Evolutionary conservation across 352 stramenopile species (phyloP).

Genomic region (Phytophthora pini): DNA sequence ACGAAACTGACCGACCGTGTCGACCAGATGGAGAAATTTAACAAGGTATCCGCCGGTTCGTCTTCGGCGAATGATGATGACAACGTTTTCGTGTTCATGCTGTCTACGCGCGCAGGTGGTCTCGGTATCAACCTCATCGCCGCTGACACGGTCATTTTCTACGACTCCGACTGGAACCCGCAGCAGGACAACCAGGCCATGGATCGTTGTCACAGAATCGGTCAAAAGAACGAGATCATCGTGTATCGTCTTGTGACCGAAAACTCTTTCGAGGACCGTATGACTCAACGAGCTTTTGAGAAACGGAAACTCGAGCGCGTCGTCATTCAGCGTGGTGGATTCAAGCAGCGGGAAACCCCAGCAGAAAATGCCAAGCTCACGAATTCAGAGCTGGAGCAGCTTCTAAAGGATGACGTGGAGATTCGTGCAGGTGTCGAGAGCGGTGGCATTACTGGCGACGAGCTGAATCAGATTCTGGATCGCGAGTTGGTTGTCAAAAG

Average conservation of each 20-base stretch:
- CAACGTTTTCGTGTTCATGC: constrained; percentile 82
- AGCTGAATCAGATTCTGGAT: constrained; percentile 72
- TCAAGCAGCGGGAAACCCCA: constrained; percentile 60
- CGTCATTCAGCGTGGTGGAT: constrained; percentile 88
- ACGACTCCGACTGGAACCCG: constrained; percentile 99
- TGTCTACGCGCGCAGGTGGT: constrained; percentile 93
- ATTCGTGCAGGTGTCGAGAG: constrained; percentile 77
- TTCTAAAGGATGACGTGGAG: constrained; percentile 79
- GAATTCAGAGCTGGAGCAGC: constrained; percentile 75
- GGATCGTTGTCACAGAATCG: constrained; percentile 92
- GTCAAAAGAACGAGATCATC: constrained; percentile 89
- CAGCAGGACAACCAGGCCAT: constrained; percentile 95
- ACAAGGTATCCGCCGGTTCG: constrained; percentile 60
- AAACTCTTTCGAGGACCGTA: constrained; percentile 95
- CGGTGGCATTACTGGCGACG: constrained; percentile 69
- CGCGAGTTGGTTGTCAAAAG: constrained; percentile 77
- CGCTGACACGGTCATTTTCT: constrained; percentile 97
- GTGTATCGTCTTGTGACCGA: constrained; percentile 95
- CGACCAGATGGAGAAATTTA: constrained; percentile 98
- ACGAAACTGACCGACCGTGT: constrained; percentile 94
- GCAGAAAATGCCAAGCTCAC: constrained; percentile 52
- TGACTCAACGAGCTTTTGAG: constrained; percentile 92
- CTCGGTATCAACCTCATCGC: constrained; percentile 98
- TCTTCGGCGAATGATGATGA: constrained; percentile 43
- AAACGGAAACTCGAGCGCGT: constrained; percentile 92